Evolutionary conservation across 768 basidiomycete species (phyloP).

Genomic region (Calvatia gigantea): DNA sequence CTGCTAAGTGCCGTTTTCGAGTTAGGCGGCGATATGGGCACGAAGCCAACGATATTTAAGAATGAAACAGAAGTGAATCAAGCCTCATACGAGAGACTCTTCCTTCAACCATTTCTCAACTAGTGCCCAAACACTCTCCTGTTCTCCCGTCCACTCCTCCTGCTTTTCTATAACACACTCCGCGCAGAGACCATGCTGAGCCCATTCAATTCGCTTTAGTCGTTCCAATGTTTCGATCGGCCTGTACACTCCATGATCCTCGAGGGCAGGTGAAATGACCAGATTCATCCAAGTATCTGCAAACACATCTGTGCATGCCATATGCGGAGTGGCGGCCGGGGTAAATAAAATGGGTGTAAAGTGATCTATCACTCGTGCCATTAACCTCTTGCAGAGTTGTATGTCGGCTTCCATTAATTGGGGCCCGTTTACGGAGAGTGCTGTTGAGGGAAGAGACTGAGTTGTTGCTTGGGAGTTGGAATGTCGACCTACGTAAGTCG

Average conservation of each 20-base stretch:
- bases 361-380: constrained; percentile 54
- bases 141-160: constrained; percentile 65
- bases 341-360: constrained; percentile 76
- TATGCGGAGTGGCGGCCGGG: constrained; percentile 63
- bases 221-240: constrained; percentile 69
- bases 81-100: neutral
- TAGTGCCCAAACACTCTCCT: constrained; percentile 52
- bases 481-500: neutral
- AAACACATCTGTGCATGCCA: constrained; percentile 69
- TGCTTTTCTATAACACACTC: constrained; percentile 56
- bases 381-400: constrained; percentile 43
- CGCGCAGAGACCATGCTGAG: constrained; percentile 49
- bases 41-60: neutral
- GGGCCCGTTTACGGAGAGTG: constrained; percentile 20
- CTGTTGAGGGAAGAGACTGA: constrained; percentile 8
- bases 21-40: neutral
- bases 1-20: neutral
- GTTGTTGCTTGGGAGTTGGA: neutral
- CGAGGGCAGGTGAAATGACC: constrained; percentile 67
- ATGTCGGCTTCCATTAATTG: constrained; percentile 18
- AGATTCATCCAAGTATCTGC: constrained; percentile 70
- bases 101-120: constrained; percentile 55
- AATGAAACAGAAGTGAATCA: neutral
- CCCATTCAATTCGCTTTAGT: constrained; percentile 61
- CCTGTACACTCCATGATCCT: constrained; percentile 58